These are phyloP conservation scores for Rhodotorula diobovata DNA, from an alignment of 768 basidiomycete genomes.

Conservation along the genomic window DNA sequence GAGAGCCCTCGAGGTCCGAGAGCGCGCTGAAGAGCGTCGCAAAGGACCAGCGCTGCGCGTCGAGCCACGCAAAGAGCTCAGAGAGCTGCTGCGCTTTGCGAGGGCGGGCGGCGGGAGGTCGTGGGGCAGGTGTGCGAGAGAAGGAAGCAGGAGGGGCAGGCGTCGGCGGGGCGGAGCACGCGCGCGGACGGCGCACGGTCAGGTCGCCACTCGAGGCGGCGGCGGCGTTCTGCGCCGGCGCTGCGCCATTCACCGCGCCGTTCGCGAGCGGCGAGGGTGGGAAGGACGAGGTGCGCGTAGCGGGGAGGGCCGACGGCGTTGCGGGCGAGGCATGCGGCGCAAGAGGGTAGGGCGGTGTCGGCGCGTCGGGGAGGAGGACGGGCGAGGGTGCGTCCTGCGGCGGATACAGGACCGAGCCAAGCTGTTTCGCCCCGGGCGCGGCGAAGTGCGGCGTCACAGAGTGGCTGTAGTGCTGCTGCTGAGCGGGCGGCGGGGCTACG, in stretches of 20 bases:
- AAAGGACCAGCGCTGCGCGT: conserved; percentile 23
- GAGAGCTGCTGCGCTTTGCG: not conserved
- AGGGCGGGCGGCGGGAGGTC: no score
- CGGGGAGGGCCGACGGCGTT: not conserved
- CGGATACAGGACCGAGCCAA: conserved; percentile 14
- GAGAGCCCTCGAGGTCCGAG: not conserved
- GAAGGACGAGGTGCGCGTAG: not conserved
- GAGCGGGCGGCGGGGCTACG: not conserved
- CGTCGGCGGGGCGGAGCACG: not conserved
- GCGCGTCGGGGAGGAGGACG: conserved; percentile 3
- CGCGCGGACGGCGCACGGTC: not conserved
- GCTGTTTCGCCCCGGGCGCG: not conserved
- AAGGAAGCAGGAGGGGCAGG: not conserved
- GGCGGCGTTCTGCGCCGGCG: no score
- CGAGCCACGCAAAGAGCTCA: conserved; percentile 20
- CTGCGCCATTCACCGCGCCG: no score
- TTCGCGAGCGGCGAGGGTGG: not conserved
- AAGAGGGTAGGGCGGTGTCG: not conserved
- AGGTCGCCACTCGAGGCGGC: no score
- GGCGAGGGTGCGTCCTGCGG: conserved; percentile 12
- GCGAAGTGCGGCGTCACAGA: not conserved
- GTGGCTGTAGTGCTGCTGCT: not conserved
- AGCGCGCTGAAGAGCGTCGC: conserved; percentile 20
- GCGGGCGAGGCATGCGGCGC: conserved; percentile 7
- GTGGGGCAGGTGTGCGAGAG: no score